Percentiles rank a stretch among this genome's conserved stretches.
Conservation (phyloP, 179 eudicot genomes). For the Beta macrorhiza region DNA sequence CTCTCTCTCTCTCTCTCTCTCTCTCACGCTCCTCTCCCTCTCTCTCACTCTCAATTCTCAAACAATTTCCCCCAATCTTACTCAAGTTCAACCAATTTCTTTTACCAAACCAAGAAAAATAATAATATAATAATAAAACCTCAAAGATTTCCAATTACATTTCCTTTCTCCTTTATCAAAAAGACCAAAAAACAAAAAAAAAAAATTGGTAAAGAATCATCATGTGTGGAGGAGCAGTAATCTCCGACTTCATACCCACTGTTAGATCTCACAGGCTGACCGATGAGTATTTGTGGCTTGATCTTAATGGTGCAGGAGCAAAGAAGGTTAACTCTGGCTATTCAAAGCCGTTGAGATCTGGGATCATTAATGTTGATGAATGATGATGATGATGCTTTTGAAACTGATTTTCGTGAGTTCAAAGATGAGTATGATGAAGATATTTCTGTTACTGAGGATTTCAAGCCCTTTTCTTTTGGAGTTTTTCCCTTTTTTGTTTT, state of each 20-base stretch:
- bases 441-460: background rate
- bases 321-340: conserved; percentile 31
- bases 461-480: conserved; percentile 7
- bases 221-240: conserved; percentile 94
- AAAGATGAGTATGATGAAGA: conserved; percentile 42
- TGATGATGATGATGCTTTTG: conserved; percentile 48
- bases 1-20: too few relatives aligned
- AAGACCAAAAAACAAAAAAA: background rate
- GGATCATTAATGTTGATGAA: conserved; percentile 36
- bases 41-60: too few relatives aligned
- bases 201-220: background rate
- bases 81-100: background rate
- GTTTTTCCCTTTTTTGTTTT: background rate
- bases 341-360: conserved; percentile 58
- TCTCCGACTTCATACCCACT: conserved; percentile 53
- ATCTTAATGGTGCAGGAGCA: conserved; percentile 15
- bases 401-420: conserved; percentile 72
- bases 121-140: background rate
- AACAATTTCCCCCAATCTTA: background rate
- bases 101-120: background rate
- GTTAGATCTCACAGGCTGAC: conserved; percentile 40
- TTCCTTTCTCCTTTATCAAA: background rate
- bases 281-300: conserved; percentile 59
- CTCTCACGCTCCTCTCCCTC: too few relatives aligned
- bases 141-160: background rate